Evolutionary conservation across 306 rosid species (phyloP).

Genomic region (Rosa lucieae): DNA sequence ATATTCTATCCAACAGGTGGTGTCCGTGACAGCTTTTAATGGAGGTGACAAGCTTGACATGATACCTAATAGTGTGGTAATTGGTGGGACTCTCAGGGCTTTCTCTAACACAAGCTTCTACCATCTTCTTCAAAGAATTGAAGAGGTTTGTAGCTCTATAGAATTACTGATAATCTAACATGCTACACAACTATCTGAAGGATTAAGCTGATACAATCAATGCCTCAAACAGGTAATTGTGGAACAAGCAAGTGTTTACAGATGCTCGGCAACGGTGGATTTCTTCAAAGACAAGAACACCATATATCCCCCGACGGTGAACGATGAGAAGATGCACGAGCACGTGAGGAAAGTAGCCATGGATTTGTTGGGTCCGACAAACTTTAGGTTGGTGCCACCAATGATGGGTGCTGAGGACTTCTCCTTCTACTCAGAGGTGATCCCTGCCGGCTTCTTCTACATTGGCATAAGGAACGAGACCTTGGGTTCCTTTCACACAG

Average conservation of each 20-base stretch:
- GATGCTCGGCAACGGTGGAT: slow-evolving; percentile 78
- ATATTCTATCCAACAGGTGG: slow-evolving; percentile 46
- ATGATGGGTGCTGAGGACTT: slow-evolving; percentile 99
- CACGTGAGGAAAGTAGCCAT: slow-evolving; percentile 80
- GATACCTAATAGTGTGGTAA: slow-evolving; percentile 64
- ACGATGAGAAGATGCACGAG: slow-evolving; percentile 79
- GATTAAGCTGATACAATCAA: background rate
- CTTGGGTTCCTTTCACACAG: slow-evolving; percentile 83
- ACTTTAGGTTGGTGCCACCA: slow-evolving; percentile 78
- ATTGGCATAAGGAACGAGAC: slow-evolving; percentile 84
- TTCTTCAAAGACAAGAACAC: slow-evolving; percentile 74
- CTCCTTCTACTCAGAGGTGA: slow-evolving; percentile 68
- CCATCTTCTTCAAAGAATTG: slow-evolving; percentile 71
- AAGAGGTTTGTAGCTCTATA: slow-evolving; percentile 50
- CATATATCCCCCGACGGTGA: slow-evolving; percentile 89
- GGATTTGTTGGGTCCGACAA: slow-evolving; percentile 60
- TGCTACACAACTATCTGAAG: background rate
- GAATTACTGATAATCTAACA: background rate
- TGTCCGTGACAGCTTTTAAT: slow-evolving; percentile 78
- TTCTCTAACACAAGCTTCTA: slow-evolving; percentile 88
- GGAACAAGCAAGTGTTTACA: slow-evolving; percentile 76
- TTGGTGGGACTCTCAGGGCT: slow-evolving; percentile 92
- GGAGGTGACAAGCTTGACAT: slow-evolving; percentile 74
- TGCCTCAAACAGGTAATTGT: slow-evolving; percentile 66
- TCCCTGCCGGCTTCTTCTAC: slow-evolving; percentile 81